Conservation (phyloP, 495 filamentous ascomycete species). For the Platismatia glauca region DNA sequence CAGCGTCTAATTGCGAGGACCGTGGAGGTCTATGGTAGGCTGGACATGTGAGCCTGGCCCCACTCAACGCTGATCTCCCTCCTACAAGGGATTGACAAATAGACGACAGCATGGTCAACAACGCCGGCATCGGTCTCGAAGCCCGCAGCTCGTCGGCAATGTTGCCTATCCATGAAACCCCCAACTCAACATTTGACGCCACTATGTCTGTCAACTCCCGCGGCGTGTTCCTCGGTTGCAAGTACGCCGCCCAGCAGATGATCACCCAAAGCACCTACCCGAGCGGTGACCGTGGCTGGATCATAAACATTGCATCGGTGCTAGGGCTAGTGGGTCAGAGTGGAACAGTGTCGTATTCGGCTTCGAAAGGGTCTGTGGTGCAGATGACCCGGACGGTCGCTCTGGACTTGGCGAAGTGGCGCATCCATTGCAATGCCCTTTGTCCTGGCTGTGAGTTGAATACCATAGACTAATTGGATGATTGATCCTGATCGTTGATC, state of each 20-base stretch:
- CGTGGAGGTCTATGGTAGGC: conserved; percentile 34
- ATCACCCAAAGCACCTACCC: conserved; percentile 36
- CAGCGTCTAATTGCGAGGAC: conserved; percentile 30
- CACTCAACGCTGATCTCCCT: conserved; percentile 30
- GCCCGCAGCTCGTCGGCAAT: not conserved
- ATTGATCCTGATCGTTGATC: not conserved
- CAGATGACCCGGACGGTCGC: conserved; percentile 42
- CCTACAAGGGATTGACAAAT: conserved; percentile 34
- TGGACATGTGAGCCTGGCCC: conserved; percentile 39
- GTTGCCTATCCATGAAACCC: conserved; percentile 27
- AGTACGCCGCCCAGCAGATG: conserved; percentile 42
- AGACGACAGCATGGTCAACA: conserved; percentile 38
- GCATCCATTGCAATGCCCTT: conserved; percentile 48
- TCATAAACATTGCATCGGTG: conserved; percentile 42
- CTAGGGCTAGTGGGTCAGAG: conserved; percentile 34
- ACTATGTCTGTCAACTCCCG: conserved; percentile 37
- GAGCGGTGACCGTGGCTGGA: conserved; percentile 44
- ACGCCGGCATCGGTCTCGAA: conserved; percentile 32
- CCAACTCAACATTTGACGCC: conserved; percentile 34
- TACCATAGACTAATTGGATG: not conserved
- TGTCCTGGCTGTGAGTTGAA: conserved; percentile 45
- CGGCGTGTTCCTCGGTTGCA: conserved; percentile 41
- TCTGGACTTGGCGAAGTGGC: conserved; percentile 41
- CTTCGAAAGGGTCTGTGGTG: conserved; percentile 45
- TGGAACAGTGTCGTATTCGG: conserved; percentile 36